A percentile compares a stretch with the other conserved stretches of the same genome.
Evolutionary conservation across 306 rosid species (phyloP).

Genomic region (Cyamopsis tetragonoloba): DNA sequence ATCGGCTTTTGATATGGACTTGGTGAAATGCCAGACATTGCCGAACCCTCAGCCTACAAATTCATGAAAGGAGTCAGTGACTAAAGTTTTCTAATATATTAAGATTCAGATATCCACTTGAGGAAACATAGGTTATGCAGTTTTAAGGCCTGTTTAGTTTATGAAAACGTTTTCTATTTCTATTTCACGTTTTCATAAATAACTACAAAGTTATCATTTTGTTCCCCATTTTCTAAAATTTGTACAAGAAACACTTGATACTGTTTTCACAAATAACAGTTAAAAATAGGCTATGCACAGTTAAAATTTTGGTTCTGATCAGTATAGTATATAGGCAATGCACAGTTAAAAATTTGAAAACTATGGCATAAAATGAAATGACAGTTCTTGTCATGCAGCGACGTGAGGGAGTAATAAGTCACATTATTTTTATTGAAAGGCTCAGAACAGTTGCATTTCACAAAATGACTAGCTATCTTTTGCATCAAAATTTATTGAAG

Average conservation of each 20-base stretch:
- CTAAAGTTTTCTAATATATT: not conserved
- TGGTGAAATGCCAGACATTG: constrained; percentile 29
- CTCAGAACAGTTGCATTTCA: not conserved
- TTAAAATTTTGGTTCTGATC: not conserved
- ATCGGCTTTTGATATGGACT: constrained; percentile 55
- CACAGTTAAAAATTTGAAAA: not conserved
- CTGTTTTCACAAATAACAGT: too few relatives aligned
- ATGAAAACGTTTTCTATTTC: too few relatives aligned
- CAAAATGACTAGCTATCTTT: constrained; percentile 1
- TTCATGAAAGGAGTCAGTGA: constrained; percentile 12
- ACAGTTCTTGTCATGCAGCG: not conserved
- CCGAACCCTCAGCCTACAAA: constrained; percentile 49
- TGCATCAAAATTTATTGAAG: not conserved
- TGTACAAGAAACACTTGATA: too few relatives aligned
- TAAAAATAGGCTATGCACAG: too few relatives aligned
- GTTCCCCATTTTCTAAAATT: too few relatives aligned
- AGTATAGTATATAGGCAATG: not conserved
- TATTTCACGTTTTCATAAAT: too few relatives aligned
- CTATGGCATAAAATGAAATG: not conserved
- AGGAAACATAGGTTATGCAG: not conserved
- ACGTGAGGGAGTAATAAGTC: not conserved
- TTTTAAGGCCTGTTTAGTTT: too few relatives aligned
- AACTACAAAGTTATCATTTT: too few relatives aligned
- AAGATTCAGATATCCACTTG: not conserved
- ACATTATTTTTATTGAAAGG: not conserved